Base-by-base conservation (phyloP, 768 basidiomycete species). In the Baorangia bicolor region DNA sequence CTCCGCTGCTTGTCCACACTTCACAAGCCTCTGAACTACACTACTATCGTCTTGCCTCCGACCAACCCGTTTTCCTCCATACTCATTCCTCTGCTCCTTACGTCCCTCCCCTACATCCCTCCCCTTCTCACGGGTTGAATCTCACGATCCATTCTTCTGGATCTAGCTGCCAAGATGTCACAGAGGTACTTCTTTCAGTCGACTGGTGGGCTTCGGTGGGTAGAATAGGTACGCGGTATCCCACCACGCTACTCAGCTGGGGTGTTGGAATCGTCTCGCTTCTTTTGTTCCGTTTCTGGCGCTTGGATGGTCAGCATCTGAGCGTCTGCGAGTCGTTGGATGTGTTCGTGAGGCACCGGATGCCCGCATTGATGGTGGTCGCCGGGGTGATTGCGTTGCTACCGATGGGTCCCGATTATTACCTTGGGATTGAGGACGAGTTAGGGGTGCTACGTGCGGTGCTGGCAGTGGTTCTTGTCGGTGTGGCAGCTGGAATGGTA, bases 151-250 rank as follows among this genome's bases (percentile, higher is more conserved):
- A 87, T 64, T 78, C 84, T 0, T 79, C 83, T 4, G 81, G 79
- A 10, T 42, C 70, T 5, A 73, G 70, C 14, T 94, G 92, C 67
- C 46, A 57, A 34, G 66, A 58, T 34, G 70, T 65, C 38, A 58
- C 67, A 34, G 16, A 58, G 5, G 59, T 94, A 4, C 61, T 68
- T 2, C 65, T 96, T n/a, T 71, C 73, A 14, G 65, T 96, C 8
- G 90, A 94, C 66, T 85, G 86, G 84, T 75, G 77, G 69, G 77
- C 81, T 11, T 91, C 87, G 2, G 55, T 92, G 7, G 91, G 90
- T 2, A 78, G 88, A 35, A 79, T 84, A 69, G 84, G 85, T 2
- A 74, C 85, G 18, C 78, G 96, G 23, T 98, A 92, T 73, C 81
- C 87, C 44, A 86, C 83, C 31, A 85, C 86, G 2, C 63, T 90